Percentiles rank a stretch among this genome's conserved stretches.
These are phyloP conservation scores for Juglanconis oblonga DNA, from an alignment of 2,329 filamentous ascomycete species.

Conservation along the genomic window DNA sequence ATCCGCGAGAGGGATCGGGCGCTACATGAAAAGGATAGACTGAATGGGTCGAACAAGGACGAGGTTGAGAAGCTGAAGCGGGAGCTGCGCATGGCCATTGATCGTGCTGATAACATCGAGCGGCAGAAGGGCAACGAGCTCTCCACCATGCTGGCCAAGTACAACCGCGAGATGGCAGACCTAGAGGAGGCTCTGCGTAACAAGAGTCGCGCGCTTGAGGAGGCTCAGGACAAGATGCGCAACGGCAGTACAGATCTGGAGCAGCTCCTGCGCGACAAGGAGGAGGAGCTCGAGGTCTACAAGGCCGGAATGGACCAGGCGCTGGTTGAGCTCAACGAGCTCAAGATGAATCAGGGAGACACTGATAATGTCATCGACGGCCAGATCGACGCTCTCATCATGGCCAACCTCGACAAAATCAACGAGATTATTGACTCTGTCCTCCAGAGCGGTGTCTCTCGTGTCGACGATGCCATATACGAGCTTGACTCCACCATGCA, in stretches of 20 bases:
- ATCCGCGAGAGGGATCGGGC: slow-evolving; percentile 94
- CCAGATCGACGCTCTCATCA: slow-evolving; percentile 85
- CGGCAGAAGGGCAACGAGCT: slow-evolving; percentile 92
- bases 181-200: slow-evolving; percentile 87
- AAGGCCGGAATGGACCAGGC: slow-evolving; percentile 98
- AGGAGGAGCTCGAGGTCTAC: slow-evolving; percentile 96
- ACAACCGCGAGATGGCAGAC: slow-evolving; percentile 96
- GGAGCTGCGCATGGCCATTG: slow-evolving; percentile 86
- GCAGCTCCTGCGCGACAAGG: slow-evolving; percentile 82
- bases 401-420: slow-evolving; percentile 86
- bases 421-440: slow-evolving; percentile 98
- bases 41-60: slow-evolving; percentile 83
- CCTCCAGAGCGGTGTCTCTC: slow-evolving; percentile 84
- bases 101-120: slow-evolving; percentile 88
- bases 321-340: slow-evolving; percentile 83
- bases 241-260: slow-evolving; percentile 86
- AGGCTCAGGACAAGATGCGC: slow-evolving; percentile 71
- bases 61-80: slow-evolving; percentile 93
- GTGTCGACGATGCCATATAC: slow-evolving; percentile 94
- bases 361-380: slow-evolving; percentile 81
- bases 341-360: slow-evolving; percentile 72
- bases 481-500: slow-evolving; percentile 98
- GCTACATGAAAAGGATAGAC: slow-evolving; percentile 85
- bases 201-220: slow-evolving; percentile 85
- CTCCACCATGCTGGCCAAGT: slow-evolving; percentile 89